Base-by-base conservation (phyloP, 2,329 filamentous ascomycete genomes). In the Ophiosphaerella narmari region DNA sequence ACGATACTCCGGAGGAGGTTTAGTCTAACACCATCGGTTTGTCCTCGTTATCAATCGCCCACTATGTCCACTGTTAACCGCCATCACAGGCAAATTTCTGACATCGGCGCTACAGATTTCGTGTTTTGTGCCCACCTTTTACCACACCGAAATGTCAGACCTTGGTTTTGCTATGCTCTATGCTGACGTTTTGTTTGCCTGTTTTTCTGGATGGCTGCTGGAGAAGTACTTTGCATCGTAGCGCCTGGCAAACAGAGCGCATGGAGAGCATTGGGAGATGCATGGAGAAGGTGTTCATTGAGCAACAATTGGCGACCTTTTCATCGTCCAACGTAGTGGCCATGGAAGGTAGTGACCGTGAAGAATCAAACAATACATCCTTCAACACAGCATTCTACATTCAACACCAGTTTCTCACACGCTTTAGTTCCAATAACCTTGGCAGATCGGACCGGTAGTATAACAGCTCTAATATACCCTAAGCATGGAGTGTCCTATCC, bases 391-490 rank as follows among this genome's bases (percentile, higher is more conserved):
- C 14, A 18, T 7, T 11, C 35, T 5, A 36, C 13, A 36, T n/a
- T 13, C 13, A 36, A 36, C n/a, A 36, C 7, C n/a, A 14, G 2
- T 13, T 13, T 14, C 34, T 36, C 7, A 11, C 26, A 6, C 11
- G 6, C 6, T 9, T 7, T 29, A 29, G 26, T 29, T 29, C 4
- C 26, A 29, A 7, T 29, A 29, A 39, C 11, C 36, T 39, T 39
- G 36, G 21, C 18, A 39, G 12, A 18, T 39, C 36, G 36, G 36
- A 24, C 36, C 36, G 36, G 9, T 16, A 8, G 12, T 40, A 40
- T 29, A 40, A 8, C 23, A 7, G 18, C 12, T 7, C 29, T 18
- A 34, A 48, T 48, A 49, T 49, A 44, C 34, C 16, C 33, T 13
- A 14, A 33, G 13, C 40, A 35, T 32, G 40, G 35, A 39, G 44